Percentiles rank a stretch among this genome's conserved stretches.
These are phyloP conservation scores for Rubia yunnanensis DNA, from an alignment of 257 asterid species.

Conservation along the genomic window DNA sequence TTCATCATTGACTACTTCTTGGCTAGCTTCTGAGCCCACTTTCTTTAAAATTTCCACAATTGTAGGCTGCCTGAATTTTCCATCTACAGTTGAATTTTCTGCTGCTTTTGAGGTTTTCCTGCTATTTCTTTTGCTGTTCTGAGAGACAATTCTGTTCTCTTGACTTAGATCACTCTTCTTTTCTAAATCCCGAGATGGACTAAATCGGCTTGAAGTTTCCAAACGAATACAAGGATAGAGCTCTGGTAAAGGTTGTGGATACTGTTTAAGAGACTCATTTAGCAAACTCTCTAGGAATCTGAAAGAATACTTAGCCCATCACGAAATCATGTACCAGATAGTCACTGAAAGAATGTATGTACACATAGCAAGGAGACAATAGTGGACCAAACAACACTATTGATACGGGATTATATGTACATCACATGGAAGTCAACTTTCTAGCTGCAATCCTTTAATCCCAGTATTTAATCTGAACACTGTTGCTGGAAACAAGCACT, in stretches of 20 bases:
- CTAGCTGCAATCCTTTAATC: background rate
- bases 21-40: constrained; percentile 49
- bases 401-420: background rate
- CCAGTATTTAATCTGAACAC: background rate
- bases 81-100: constrained; percentile 36
- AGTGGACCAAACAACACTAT: background rate
- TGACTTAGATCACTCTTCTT: constrained; percentile 40
- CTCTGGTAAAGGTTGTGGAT: constrained; percentile 52
- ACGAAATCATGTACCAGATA: background rate
- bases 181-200: constrained; percentile 36
- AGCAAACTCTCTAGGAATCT: constrained; percentile 66
- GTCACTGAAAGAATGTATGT: background rate
- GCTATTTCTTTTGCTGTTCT: constrained; percentile 34
- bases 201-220: constrained; percentile 27
- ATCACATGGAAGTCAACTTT: background rate
- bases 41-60: constrained; percentile 49
- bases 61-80: constrained; percentile 62
- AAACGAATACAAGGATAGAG: constrained; percentile 48
- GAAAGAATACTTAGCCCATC: constrained; percentile 22
- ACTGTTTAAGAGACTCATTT: constrained; percentile 50
- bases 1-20: constrained; percentile 33
- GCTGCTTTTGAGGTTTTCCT: constrained; percentile 33
- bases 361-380: background rate
- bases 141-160: constrained; percentile 32
- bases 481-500: background rate